These are phyloP conservation scores for Ustilago curta DNA, from an alignment of 1,284 basidiomycete species.

Conservation along the genomic window DNA sequence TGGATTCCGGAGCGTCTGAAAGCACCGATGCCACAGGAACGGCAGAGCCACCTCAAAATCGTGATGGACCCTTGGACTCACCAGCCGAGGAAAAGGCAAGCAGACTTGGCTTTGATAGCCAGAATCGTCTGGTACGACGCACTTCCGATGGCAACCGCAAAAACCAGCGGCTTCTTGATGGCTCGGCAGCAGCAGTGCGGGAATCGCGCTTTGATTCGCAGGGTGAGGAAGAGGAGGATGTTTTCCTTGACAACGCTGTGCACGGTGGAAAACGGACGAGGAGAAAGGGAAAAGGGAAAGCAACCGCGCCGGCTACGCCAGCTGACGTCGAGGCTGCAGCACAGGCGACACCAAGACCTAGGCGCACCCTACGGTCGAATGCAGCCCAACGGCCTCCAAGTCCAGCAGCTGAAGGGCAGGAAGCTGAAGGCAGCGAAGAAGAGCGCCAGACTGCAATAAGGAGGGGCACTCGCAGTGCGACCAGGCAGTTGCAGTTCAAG, in stretches of 20 bases:
- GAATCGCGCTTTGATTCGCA: slow-evolving; percentile 52
- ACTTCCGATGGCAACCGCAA: slow-evolving; percentile 3
- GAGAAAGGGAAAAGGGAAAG: slow-evolving; percentile 22
- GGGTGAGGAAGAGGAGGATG: slow-evolving; percentile 50
- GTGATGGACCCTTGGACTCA: slow-evolving; percentile 39
- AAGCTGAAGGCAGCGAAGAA: not conserved
- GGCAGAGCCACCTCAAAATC: slow-evolving; percentile 5
- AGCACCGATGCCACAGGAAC: slow-evolving; percentile 17
- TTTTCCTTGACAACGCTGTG: slow-evolving; percentile 37
- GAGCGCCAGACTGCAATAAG: slow-evolving; percentile 28
- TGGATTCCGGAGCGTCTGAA: slow-evolving; percentile 15
- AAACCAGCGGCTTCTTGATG: slow-evolving; percentile 31
- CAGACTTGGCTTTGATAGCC: slow-evolving; percentile 44
- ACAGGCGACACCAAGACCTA: slow-evolving; percentile 18
- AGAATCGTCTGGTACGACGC: slow-evolving; percentile 39
- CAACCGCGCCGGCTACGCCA: not conserved
- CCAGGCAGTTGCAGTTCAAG: slow-evolving; percentile 24
- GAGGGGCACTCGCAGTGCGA: slow-evolving; percentile 13
- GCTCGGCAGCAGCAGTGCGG: slow-evolving; percentile 26
- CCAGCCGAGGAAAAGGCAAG: slow-evolving; percentile 39
- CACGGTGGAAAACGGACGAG: slow-evolving; percentile 4
- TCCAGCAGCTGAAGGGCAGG: not conserved
- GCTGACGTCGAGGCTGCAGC: slow-evolving; percentile 3
- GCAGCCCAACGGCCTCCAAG: slow-evolving; percentile 3
- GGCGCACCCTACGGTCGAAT: slow-evolving; percentile 26